Percentiles rank a stretch among this genome's conserved stretches.
These are phyloP conservation scores for Pelargonium fulgidum DNA, from an alignment of 441 rosid species.

Conservation along the genomic window DNA sequence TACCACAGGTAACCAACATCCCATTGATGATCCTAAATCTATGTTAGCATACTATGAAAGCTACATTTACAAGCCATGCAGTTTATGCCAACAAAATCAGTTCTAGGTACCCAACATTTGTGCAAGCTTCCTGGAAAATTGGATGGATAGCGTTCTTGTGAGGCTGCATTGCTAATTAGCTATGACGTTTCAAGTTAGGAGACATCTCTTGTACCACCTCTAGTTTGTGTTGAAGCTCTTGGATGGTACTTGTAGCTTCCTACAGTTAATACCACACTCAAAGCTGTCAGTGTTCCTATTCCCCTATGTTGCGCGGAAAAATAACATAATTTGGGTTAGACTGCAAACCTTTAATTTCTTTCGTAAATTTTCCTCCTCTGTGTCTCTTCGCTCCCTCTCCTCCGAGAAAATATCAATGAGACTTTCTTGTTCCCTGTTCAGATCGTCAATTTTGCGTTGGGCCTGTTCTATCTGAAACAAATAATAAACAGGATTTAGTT, in stretches of 20 bases:
- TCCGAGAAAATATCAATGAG: slow-evolving; percentile 58
- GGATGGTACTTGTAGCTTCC: slow-evolving; percentile 32
- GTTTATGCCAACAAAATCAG: no score
- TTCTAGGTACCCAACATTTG: neutral
- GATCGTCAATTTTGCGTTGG: slow-evolving; percentile 16
- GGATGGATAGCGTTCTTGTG: neutral
- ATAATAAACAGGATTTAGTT: neutral
- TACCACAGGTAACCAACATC: no score
- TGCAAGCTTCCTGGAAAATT: neutral
- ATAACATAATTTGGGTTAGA: neutral
- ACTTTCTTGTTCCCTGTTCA: slow-evolving; percentile 31
- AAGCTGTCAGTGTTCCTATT: neutral
- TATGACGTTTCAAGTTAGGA: neutral
- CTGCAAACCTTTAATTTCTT: slow-evolving; percentile 33
- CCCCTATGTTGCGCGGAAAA: neutral
- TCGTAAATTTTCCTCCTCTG: slow-evolving; percentile 57
- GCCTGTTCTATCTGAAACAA: slow-evolving; percentile 29
- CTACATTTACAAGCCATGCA: neutral
- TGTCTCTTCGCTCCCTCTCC: slow-evolving; percentile 69
- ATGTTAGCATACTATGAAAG: neutral
- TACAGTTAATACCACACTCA: slow-evolving; percentile 7
- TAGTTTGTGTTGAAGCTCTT: slow-evolving; percentile 30
- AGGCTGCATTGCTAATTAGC: neutral
- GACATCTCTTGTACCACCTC: slow-evolving; percentile 24
- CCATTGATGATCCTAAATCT: no score